phyloP scores from a whole-genome alignment of 106 monocot genomes.

The Platanthera guangdongensis region DNA sequence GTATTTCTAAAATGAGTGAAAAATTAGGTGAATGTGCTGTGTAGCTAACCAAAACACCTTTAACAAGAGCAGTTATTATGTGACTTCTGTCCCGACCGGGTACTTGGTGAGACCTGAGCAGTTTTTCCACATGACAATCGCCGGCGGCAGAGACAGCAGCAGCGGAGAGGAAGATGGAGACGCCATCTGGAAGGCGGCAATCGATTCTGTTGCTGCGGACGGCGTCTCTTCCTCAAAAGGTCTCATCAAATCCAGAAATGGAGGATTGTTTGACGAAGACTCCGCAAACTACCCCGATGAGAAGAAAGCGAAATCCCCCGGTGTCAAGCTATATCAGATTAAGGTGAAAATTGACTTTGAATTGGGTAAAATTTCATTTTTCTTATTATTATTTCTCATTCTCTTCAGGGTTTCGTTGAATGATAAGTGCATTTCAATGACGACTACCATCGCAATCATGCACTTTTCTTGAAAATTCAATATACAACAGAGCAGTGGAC shows the following conservation, averaged over 20 bases:
- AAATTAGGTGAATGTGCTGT: too few species aligned
- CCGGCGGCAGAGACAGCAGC: constrained; percentile 20
- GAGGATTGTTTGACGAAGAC: not conserved
- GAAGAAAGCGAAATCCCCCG: constrained; percentile 18
- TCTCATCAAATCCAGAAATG: not conserved
- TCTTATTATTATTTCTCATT: not conserved
- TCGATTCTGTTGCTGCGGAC: constrained; percentile 38
- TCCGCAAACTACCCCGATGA: not conserved
- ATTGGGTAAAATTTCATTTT: not conserved
- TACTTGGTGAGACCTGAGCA: not conserved
- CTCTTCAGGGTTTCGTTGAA: not conserved
- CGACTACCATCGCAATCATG: not conserved
- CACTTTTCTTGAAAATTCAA: not conserved
- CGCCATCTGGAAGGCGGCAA: constrained; percentile 55
- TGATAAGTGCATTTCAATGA: not conserved
- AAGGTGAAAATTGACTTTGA: constrained; percentile 20
- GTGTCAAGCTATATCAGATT: constrained; percentile 67
- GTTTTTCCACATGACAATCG: not conserved
- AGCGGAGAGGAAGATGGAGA: constrained; percentile 78
- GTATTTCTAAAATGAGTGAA: too few species aligned
- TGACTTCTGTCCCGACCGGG: not conserved
- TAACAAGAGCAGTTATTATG: too few species aligned
- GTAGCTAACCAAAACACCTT: too few species aligned
- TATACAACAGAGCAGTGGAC: not conserved
- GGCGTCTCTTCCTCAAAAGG: constrained; percentile 19